Conservation (phyloP, 441 rosid species). For the Breynia disticha region DNA sequence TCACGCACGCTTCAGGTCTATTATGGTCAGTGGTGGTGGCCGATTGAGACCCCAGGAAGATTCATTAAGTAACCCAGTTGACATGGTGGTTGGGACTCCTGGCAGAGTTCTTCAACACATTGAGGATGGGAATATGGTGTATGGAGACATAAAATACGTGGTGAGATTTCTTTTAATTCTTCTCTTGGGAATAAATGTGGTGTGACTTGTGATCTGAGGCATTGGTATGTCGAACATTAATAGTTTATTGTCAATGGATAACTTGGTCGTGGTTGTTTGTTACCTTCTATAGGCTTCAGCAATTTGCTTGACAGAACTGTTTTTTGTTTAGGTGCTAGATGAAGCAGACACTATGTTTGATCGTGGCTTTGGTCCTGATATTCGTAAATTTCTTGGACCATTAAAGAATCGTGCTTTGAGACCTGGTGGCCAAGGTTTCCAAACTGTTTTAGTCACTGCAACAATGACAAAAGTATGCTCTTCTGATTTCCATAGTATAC, state of each 20-base stretch:
- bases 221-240: not conserved
- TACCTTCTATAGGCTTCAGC: not conserved
- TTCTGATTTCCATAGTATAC: not conserved
- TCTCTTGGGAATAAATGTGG: not conserved
- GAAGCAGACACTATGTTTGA: slow-evolving; percentile 99
- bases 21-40: slow-evolving; percentile 87
- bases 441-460: slow-evolving; percentile 84
- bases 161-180: slow-evolving; percentile 24
- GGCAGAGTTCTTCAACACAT: slow-evolving; percentile 94
- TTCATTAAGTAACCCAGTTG: slow-evolving; percentile 67
- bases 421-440: slow-evolving; percentile 64
- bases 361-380: slow-evolving; percentile 93
- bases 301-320: slow-evolving; percentile 12
- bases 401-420: slow-evolving; percentile 63
- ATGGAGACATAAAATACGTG: slow-evolving; percentile 86
- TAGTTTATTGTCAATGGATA: not conserved
- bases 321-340: slow-evolving; percentile 63
- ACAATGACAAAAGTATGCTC: slow-evolving; percentile 71
- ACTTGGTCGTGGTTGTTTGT: not conserved
- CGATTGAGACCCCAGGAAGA: slow-evolving; percentile 82
- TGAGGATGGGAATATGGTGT: slow-evolving; percentile 83
- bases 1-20: slow-evolving; percentile 80
- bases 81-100: slow-evolving; percentile 93
- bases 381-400: slow-evolving; percentile 75
- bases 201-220: not conserved